Evolutionary conservation across 176 grass and related monocot genomes (phyloP), one percentile per base, ranked within the genome.

Genomic region (Carex parvula): DNA sequence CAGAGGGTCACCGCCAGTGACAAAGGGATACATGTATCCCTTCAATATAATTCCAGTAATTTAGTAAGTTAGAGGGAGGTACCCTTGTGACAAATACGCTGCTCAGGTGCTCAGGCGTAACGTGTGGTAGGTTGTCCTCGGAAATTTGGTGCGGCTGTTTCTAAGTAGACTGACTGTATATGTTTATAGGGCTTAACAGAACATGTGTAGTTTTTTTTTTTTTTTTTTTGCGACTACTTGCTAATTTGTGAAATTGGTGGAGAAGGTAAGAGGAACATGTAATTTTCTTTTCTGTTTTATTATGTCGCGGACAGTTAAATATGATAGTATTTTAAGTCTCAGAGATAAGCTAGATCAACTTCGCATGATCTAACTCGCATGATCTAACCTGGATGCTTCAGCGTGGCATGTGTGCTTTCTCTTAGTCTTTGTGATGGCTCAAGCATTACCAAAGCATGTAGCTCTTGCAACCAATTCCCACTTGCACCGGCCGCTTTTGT

Each of bases 1-100:
- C 96, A 10, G 93, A 93, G 30, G 91, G 91, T 75, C 96, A 98
- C 66, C 89, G 93, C 62, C 92, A 93, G 81, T 98, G 84, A 93
- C 84, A 84, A 58, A 33, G 42, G n/a, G 13, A 18, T 83, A 68
- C 41, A 17, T 6, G 5, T 77, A 32, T 17, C 32, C 71, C 48
- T 77, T 77, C 50, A 17, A n/a, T 29, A 56, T 22, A 77, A 17
- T 77, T 77, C 52, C 24, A 32, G 70, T 53, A 53, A 30, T 29
- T 56, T 77, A 55, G 73, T 16, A 2, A 33, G 73, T 32, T 77
- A 77, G 44, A 29, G 6, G 14, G 24, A 55, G 50, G 22, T 56
- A 32, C 32, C 21, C 3, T 9, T 62, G 20, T 20, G 60, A 62
- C 60, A 22, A 21, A 16, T 69, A 32, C 29, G 32, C 15, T 69